Conservation (phyloP, 441 rosid genomes). For the Jatropha multifida region DNA sequence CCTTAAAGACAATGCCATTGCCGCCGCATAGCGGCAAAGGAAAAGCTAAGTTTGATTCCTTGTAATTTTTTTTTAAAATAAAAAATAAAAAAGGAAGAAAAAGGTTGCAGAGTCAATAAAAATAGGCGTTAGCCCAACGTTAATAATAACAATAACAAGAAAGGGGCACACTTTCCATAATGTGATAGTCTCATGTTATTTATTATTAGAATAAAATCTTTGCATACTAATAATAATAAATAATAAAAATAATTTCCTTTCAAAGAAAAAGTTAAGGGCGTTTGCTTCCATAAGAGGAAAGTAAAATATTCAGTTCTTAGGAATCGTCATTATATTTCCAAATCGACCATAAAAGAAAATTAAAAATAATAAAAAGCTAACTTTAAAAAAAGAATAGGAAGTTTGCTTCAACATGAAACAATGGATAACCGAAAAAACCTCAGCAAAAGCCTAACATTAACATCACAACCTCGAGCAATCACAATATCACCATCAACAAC, state of each 20-base stretch:
- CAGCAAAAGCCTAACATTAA: conserved; percentile 28
- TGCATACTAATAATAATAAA: neutral
- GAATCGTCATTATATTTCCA: conserved; percentile 42
- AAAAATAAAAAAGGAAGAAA: no score
- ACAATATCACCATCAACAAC: conserved; percentile 26
- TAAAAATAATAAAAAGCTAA: conserved; percentile 26
- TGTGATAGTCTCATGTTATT: no score
- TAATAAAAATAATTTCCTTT: neutral
- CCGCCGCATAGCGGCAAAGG: conserved; percentile 20
- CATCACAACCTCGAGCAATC: conserved; percentile 63
- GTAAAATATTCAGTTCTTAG: conserved; percentile 40
- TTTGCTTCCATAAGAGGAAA: conserved; percentile 57
- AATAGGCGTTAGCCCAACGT: no score
- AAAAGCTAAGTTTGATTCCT: conserved; percentile 8
- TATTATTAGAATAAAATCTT: no score
- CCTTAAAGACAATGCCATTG: conserved; percentile 45
- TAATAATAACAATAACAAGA: no score
- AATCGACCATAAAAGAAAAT: conserved; percentile 33
- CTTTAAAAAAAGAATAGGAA: conserved; percentile 23
- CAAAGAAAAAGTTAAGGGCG: conserved; percentile 17
- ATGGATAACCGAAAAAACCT: conserved; percentile 56
- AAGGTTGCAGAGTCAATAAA: no score
- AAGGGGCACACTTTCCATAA: no score
- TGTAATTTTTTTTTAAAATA: no score
- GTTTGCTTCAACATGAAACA: conserved; percentile 75